Conservation (phyloP, 176 grass and related monocot species). For the Calamus simplicifolius region DNA sequence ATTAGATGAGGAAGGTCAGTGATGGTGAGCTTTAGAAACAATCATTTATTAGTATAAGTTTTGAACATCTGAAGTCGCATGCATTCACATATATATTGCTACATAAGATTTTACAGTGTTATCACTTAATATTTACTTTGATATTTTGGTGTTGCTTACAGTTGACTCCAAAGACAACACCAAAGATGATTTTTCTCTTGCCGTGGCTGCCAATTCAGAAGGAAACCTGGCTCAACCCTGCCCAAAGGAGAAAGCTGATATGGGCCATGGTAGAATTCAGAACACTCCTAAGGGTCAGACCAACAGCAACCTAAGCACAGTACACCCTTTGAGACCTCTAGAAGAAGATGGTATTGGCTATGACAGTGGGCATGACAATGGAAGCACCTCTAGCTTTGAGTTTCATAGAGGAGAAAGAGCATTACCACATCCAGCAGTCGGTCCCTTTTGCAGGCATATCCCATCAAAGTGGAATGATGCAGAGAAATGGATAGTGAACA, state of each 20-base stretch:
- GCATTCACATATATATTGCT: too few species aligned
- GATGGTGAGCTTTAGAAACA: background rate
- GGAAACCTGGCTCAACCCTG: slow-evolving; percentile 5
- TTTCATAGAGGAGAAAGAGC: slow-evolving; percentile 48
- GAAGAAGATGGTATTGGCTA: slow-evolving; percentile 25
- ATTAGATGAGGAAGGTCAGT: slow-evolving; percentile 32
- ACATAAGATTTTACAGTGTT: slow-evolving; percentile 8
- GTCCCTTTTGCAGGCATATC: slow-evolving; percentile 52
- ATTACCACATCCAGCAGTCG: slow-evolving; percentile 18
- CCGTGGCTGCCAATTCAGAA: slow-evolving; percentile 12
- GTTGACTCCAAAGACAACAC: slow-evolving; percentile 4
- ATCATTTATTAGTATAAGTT: too few species aligned
- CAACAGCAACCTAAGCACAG: slow-evolving; percentile 4
- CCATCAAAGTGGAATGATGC: slow-evolving; percentile 99
- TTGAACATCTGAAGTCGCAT: background rate
- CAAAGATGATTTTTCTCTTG: slow-evolving; percentile 14
- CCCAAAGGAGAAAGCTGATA: slow-evolving; percentile 4
- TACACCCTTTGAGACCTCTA: background rate
- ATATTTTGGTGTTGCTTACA: slow-evolving; percentile 8
- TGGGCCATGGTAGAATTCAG: background rate
- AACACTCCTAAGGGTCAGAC: background rate
- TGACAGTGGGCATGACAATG: slow-evolving; percentile 35
- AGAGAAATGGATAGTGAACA: slow-evolving; percentile 80
- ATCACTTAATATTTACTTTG: background rate
- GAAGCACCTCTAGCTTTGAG: slow-evolving; percentile 44